Conservation (phyloP, 164 flowering plant genomes). For the Aristolochia contorta region DNA sequence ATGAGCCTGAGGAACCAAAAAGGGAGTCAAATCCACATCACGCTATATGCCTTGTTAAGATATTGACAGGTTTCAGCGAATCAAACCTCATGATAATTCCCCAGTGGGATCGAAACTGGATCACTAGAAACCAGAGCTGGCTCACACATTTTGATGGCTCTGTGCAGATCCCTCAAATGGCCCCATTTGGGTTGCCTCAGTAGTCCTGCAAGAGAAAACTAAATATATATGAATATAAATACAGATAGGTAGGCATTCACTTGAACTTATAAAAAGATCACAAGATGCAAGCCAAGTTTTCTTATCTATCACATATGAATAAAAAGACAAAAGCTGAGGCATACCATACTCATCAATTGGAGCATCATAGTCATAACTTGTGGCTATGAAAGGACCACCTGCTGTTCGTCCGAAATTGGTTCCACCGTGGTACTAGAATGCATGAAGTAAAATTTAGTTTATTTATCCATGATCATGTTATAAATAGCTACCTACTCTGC, state of each 20-base stretch:
- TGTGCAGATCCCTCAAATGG: conserved; percentile 77
- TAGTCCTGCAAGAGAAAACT: conserved; percentile 34
- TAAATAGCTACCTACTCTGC: neutral
- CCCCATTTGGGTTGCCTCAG: conserved; percentile 75
- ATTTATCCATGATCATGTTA: neutral
- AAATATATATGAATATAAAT: neutral
- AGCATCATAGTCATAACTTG: conserved; percentile 98
- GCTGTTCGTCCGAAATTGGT: conserved; percentile 98
- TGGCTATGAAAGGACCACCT: conserved; percentile 97
- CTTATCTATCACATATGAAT: neutral
- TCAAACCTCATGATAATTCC: conserved; percentile 60
- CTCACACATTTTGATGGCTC: conserved; percentile 79
- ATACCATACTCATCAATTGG: conserved; percentile 98
- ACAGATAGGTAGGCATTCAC: neutral
- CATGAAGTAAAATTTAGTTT: conserved; percentile 4
- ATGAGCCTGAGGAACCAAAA: conserved; percentile 44
- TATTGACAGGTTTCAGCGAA: neutral
- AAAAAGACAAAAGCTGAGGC: neutral
- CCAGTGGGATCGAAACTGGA: conserved; percentile 41
- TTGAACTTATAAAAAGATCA: neutral
- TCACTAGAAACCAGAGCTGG: conserved; percentile 70
- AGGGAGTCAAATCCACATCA: neutral
- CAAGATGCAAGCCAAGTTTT: neutral
- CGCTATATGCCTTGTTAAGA: neutral
- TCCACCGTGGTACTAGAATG: conserved; percentile 90